These are phyloP conservation scores for Penicillium occitanis DNA, from an alignment of 2,329 filamentous ascomycete species.

Conservation along the genomic window DNA sequence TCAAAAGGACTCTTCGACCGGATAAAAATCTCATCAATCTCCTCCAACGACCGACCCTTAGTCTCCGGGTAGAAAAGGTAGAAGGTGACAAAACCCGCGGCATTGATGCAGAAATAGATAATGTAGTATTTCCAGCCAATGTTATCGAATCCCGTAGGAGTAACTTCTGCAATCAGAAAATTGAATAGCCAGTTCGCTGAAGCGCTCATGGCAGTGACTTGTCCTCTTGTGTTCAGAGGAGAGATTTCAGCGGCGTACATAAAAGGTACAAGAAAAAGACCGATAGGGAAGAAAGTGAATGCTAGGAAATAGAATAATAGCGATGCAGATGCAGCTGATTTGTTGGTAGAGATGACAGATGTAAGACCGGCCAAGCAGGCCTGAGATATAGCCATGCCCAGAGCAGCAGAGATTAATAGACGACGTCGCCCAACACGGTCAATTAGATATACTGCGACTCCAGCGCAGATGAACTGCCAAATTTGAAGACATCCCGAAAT, in stretches of 20 bases:
- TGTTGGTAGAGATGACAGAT: slow-evolving; percentile 32
- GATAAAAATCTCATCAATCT: slow-evolving; percentile 32
- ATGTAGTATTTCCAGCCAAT: slow-evolving; percentile 57
- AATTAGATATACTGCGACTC: slow-evolving; percentile 65
- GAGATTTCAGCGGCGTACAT: slow-evolving; percentile 21
- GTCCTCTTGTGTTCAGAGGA: slow-evolving; percentile 12
- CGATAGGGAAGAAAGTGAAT: slow-evolving; percentile 15
- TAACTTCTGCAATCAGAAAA: slow-evolving; percentile 59
- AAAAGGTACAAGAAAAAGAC: slow-evolving; percentile 20
- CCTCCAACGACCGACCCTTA: slow-evolving; percentile 30
- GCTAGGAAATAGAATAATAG: slow-evolving; percentile 18
- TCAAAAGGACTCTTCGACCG: slow-evolving; percentile 23
- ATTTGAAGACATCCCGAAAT: slow-evolving; percentile 30
- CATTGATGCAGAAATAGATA: slow-evolving; percentile 49
- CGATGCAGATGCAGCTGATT: slow-evolving; percentile 53
- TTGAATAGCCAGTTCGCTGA: slow-evolving; percentile 59
- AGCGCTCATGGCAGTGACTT: slow-evolving; percentile 44
- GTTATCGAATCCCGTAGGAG: slow-evolving; percentile 57
- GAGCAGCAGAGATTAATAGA: slow-evolving; percentile 63
- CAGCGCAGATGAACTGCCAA: slow-evolving; percentile 22
- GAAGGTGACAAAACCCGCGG: slow-evolving; percentile 45
- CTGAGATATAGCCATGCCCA: slow-evolving; percentile 57
- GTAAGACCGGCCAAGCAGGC: slow-evolving; percentile 46
- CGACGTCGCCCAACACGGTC: slow-evolving; percentile 73
- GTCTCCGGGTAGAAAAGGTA: slow-evolving; percentile 41